Evolutionary conservation across 257 asterid genomes (phyloP).

Genomic region (Dorcoceras hygrometricum): DNA sequence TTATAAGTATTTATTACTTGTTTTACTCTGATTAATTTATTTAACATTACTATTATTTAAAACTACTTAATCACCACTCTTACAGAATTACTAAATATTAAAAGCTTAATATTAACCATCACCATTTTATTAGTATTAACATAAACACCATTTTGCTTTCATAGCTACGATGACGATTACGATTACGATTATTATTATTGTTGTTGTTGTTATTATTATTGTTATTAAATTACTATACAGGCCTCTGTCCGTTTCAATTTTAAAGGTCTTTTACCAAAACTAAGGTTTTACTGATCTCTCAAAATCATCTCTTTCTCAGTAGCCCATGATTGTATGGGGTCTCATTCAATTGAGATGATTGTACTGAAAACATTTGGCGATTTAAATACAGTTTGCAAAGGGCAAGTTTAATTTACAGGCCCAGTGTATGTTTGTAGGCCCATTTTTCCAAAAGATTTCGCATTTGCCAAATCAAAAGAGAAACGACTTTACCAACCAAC

Average conservation of each 20-base stretch:
- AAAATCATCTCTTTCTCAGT: neutral
- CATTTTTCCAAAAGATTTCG: too few species aligned
- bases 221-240: neutral
- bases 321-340: neutral
- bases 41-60: too few species aligned
- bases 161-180: too few species aligned
- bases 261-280: neutral
- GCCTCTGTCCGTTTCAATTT: neutral
- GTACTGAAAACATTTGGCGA: neutral
- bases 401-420: neutral
- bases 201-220: too few species aligned
- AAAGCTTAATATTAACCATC: too few species aligned
- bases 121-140: too few species aligned
- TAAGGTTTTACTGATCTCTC: neutral
- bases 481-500: neutral
- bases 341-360: neutral
- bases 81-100: too few species aligned
- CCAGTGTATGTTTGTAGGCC: neutral
- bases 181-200: too few species aligned
- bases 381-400: neutral
- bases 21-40: too few species aligned
- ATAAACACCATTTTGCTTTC: too few species aligned
- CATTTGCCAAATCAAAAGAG: neutral
- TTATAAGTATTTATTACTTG: too few species aligned
- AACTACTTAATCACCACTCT: too few species aligned